Evolutionary conservation across 768 basidiomycete species (phyloP).

Genomic region (Daedalea quercina): DNA sequence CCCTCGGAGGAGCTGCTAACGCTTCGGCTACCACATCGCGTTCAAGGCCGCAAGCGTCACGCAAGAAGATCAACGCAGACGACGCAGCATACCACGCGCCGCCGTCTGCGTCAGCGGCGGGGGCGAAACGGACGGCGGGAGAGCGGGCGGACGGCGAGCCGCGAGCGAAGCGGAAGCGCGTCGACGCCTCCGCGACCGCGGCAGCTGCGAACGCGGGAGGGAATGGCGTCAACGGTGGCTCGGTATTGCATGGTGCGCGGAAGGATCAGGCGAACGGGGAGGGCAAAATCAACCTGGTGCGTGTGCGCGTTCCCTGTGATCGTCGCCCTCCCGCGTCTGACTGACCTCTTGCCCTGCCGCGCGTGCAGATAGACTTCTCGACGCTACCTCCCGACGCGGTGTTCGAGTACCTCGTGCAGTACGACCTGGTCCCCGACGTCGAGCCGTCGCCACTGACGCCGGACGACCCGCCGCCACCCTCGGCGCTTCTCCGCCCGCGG

Average conservation of each 20-base stretch:
- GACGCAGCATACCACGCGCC: constrained; percentile 55
- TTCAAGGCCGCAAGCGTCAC: constrained; percentile 12
- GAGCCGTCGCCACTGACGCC: constrained; percentile 62
- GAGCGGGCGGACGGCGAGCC: constrained; percentile 73
- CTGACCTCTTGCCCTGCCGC: neutral
- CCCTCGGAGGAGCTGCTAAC: neutral
- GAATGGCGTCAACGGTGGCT: constrained; percentile 16
- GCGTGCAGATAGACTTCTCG: constrained; percentile 63
- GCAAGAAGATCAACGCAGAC: constrained; percentile 34
- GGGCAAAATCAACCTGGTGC: constrained; percentile 17
- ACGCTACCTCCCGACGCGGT: constrained; percentile 59
- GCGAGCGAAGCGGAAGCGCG: constrained; percentile 65
- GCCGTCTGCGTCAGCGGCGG: constrained; percentile 15
- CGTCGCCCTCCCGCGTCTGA: neutral
- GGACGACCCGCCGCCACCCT: constrained; percentile 67
- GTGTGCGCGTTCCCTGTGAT: constrained; percentile 2
- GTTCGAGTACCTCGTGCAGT: constrained; percentile 67
- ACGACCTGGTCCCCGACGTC: constrained; percentile 63
- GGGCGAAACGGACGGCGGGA: constrained; percentile 56
- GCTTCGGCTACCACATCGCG: neutral
- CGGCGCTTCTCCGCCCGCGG: constrained; percentile 44
- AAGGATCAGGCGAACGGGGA: constrained; percentile 12
- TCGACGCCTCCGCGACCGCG: constrained; percentile 34
- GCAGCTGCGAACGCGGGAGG: constrained; percentile 18
- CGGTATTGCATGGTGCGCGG: constrained; percentile 8